phyloP scores from a whole-genome alignment of 2,329 filamentous ascomycete genomes.

The Colletotrichum sojae region DNA sequence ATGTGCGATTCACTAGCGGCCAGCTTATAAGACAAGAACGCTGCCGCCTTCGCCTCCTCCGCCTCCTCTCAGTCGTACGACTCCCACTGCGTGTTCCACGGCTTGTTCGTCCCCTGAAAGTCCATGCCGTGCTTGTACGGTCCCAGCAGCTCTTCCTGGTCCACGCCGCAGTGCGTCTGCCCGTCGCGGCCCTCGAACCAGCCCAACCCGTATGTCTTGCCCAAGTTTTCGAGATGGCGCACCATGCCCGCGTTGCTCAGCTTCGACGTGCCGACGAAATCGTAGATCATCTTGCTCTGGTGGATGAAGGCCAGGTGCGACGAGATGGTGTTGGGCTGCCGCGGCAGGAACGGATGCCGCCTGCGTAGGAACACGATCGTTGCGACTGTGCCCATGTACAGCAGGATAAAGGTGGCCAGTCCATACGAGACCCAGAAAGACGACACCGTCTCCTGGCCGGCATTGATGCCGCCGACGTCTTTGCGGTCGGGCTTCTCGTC shows the following conservation, averaged over 20 bases:
- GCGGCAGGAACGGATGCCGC: constrained; percentile 79
- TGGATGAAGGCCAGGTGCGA: constrained; percentile 83
- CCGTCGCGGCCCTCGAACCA: constrained; percentile 84
- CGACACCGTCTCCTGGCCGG: constrained; percentile 71
- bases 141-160: constrained; percentile 79
- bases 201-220: constrained; percentile 80
- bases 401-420: constrained; percentile 74
- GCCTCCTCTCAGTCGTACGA: constrained; percentile 35
- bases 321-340: constrained; percentile 84
- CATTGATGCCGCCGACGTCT: constrained; percentile 54
- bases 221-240: constrained; percentile 68
- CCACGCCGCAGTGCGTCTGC: constrained; percentile 81
- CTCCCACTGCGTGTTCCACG: constrained; percentile 64
- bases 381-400: constrained; percentile 74
- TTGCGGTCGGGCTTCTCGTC: constrained; percentile 26
- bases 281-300: constrained; percentile 83
- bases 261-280: constrained; percentile 80
- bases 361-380: constrained; percentile 73
- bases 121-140: constrained; percentile 76
- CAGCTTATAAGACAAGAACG: too few species aligned
- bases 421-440: constrained; percentile 78
- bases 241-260: constrained; percentile 74
- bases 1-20: neutral
- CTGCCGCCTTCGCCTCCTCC: neutral
- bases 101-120: constrained; percentile 63